Evolutionary conservation across 805 yeast genomes (phyloP), one percentile per base, ranked within the genome.

Genomic region (Candida odintsovae): DNA sequence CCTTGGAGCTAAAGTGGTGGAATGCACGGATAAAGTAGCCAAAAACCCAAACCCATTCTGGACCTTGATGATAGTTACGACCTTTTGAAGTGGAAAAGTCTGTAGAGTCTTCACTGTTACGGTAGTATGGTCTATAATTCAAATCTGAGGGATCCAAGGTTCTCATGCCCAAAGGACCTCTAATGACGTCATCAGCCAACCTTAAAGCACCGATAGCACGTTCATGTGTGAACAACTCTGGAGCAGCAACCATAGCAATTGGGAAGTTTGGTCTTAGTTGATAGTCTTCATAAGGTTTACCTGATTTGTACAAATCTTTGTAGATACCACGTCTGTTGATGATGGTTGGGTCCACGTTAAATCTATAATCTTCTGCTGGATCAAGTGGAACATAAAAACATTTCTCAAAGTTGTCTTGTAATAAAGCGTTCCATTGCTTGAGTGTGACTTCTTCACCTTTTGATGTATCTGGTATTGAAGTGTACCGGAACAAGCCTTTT

Each of bases 61-160:
- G 99, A 2, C 99, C 99, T 68, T 92, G 98, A 65, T 92, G 99
- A 64, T 92, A 92, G 67, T 94, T 94, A 58, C 98, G 78, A 26
- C 99, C 99, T 66, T 90, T 89, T 2, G 97, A 75, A 0, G 97
- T 90, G 1, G 95, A 89, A 73, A 90, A 94, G 64, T 92, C 96
- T 5, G 75, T 79, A 44, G 78, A 79, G 58, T 92, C 98, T 37
- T 77, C 84, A 41, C 89, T 69, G 63, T 92, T 94, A 59, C 72
- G 71, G 65, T 92, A 92, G 67, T 87, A 79, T 2, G 99, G 99
- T 52, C 95, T 76, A 65, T 94, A 92, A 66, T 92, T 90, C 69
- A 81, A 77, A 68, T 92, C 99, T 13, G 83, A 76, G 4, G 99
- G 98, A 61, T 94, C 99, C 51, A 92, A 72, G 0, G 99, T 92